These are phyloP conservation scores for Xerocomus amazonicus DNA, from an alignment of 1,284 basidiomycete genomes.

Conservation along the genomic window DNA sequence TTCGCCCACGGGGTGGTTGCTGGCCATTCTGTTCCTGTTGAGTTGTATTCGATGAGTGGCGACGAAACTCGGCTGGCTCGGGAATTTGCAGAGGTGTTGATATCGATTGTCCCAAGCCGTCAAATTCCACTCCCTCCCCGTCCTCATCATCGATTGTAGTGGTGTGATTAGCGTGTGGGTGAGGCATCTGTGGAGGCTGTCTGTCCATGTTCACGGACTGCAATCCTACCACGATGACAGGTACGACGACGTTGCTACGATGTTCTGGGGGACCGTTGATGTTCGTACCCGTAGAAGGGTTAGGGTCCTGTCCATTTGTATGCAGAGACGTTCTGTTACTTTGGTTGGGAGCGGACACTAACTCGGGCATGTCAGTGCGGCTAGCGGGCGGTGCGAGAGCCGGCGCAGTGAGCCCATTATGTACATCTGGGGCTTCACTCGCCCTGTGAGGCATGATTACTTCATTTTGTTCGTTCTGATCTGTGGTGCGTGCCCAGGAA, in stretches of 20 bases:
- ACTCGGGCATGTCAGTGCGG: conserved; percentile 15
- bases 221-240: conserved; percentile 76
- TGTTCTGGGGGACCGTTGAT: conserved; percentile 16
- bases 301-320: conserved; percentile 13
- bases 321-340: conserved; percentile 3
- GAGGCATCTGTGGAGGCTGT: conserved; percentile 22
- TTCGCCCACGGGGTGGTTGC: conserved; percentile 27
- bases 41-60: conserved; percentile 9
- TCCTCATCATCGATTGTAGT: conserved; percentile 23
- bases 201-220: conserved; percentile 61
- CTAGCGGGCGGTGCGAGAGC: conserved; percentile 6
- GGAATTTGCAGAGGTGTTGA: conserved; percentile 28
- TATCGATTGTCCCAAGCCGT: conserved; percentile 25
- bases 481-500: conserved; percentile 17
- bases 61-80: conserved; percentile 25
- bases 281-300: conserved; percentile 9
- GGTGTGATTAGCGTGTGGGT: conserved; percentile 13
- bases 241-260: conserved; percentile 52
- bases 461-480: conserved; percentile 26
- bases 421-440: conserved; percentile 15
- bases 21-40: conserved; percentile 22
- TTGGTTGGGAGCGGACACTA: conserved; percentile 6
- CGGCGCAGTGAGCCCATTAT: conserved; percentile 16
- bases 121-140: conserved; percentile 27
- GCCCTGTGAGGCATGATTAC: conserved; percentile 10